These are phyloP conservation scores for Rhizophora apiculata DNA, from an alignment of 345 rosid genomes.

Conservation along the genomic window DNA sequence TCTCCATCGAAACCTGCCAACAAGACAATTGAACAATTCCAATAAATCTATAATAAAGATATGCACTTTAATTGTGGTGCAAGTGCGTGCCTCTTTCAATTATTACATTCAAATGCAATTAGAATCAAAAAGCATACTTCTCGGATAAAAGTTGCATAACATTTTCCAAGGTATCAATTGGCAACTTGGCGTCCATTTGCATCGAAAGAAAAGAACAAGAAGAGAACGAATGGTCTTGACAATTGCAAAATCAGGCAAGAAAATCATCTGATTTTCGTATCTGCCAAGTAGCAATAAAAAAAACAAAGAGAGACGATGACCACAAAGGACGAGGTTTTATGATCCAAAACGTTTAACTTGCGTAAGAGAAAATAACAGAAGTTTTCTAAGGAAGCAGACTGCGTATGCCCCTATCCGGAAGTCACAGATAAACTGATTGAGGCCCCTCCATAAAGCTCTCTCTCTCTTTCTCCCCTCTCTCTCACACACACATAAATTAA, in stretches of 20 bases:
- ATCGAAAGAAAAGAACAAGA: neutral
- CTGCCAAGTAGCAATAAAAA: neutral
- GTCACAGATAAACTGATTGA: too few species aligned
- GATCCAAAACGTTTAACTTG: neutral
- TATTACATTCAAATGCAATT: neutral
- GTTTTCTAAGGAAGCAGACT: too few species aligned
- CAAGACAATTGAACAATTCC: neutral
- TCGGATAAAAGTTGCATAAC: conserved; percentile 76
- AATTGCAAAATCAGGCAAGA: neutral
- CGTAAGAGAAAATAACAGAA: too few species aligned
- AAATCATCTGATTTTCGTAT: neutral
- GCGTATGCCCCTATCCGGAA: too few species aligned
- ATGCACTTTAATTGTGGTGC: neutral
- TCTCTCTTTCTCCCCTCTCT: too few species aligned
- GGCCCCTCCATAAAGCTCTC: too few species aligned
- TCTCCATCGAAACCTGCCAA: conserved; percentile 63
- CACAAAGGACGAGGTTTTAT: neutral
- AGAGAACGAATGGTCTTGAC: neutral
- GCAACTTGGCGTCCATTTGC: conserved; percentile 91
- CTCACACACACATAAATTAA: neutral
- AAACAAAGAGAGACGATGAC: neutral
- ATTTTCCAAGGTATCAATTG: conserved; percentile 70
- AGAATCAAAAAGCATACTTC: conserved; percentile 39
- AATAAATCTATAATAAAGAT: neutral
- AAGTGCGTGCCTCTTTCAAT: neutral